Conservation (phyloP, 345 rosid species). For the Rhodamnia argentea region DNA sequence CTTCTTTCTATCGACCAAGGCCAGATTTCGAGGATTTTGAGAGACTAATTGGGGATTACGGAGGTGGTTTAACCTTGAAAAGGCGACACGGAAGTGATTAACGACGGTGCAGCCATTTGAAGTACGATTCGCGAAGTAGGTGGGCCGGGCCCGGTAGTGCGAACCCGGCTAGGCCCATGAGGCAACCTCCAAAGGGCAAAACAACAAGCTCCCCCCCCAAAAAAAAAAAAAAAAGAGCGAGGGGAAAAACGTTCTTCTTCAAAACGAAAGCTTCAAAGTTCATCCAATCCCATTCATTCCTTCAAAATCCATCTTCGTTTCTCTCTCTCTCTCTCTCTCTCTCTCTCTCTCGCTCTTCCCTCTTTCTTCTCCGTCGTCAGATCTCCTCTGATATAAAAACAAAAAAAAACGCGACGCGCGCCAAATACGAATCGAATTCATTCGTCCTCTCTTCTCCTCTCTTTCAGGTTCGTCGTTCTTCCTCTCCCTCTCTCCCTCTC, state of each 20-base stretch:
- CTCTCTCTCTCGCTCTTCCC: background rate
- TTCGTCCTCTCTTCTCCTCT: background rate
- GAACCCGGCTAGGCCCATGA: no score
- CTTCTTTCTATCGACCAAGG: background rate
- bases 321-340: background rate
- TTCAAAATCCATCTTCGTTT: background rate
- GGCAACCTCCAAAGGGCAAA: no score
- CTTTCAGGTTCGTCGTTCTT: background rate
- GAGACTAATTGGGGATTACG: background rate
- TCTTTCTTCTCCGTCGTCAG: constrained; percentile 40
- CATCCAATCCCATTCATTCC: background rate
- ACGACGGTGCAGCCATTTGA: background rate
- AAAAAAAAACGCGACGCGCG: background rate
- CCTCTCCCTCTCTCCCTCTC: background rate
- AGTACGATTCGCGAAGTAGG: background rate
- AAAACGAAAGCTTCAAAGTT: background rate
- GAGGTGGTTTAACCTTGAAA: background rate
- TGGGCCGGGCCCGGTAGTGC: background rate
- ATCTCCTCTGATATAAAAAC: constrained; percentile 4
- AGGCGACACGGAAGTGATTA: background rate
- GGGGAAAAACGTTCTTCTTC: background rate
- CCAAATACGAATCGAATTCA: background rate
- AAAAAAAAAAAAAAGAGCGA: background rate
- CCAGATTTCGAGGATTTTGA: background rate
- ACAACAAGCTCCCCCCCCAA: no score